Percentiles rank a stretch among this genome's conserved stretches.
phyloP scores from a whole-genome alignment of 1,139 yeast species.

The Debaryomycetaceae sp. region DNA sequence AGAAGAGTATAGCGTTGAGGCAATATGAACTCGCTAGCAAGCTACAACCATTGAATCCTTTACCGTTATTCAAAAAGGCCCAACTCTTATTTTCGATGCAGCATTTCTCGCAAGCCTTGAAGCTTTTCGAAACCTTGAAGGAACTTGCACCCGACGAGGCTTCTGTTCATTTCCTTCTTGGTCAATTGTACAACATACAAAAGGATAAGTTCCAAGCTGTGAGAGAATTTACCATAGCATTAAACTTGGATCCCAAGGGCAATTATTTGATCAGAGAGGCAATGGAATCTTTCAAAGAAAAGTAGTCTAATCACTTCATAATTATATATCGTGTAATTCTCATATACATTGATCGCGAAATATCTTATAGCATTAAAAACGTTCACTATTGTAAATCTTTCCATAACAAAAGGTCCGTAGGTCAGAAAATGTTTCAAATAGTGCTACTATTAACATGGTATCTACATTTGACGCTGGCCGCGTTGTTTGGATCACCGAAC shows the following conservation, averaged over 20 bases:
- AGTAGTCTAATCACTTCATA: slow-evolving; percentile 3
- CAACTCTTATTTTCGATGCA: slow-evolving; percentile 73
- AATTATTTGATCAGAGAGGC: slow-evolving; percentile 85
- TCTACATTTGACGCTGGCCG: slow-evolving; percentile 5
- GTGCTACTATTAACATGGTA: slow-evolving; percentile 1
- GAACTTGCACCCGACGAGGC: slow-evolving; percentile 92
- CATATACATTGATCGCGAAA: background rate
- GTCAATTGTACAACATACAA: slow-evolving; percentile 78
- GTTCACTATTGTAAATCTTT: background rate
- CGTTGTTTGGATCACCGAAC: slow-evolving; percentile 22
- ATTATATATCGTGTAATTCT: background rate
- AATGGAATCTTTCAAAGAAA: slow-evolving; percentile 51
- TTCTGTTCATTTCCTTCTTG: slow-evolving; percentile 83
- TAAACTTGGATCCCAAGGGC: slow-evolving; percentile 92
- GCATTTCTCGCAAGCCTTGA: slow-evolving; percentile 67
- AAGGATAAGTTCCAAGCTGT: slow-evolving; percentile 77
- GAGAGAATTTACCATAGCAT: slow-evolving; percentile 82
- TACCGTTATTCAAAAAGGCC: slow-evolving; percentile 88
- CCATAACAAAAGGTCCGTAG: background rate
- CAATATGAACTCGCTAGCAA: slow-evolving; percentile 84
- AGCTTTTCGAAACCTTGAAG: slow-evolving; percentile 68
- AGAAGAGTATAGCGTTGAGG: slow-evolving; percentile 67
- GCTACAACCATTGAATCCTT: slow-evolving; percentile 80
- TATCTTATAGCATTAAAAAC: background rate
- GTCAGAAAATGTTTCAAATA: background rate